Conservation (phyloP, 2,329 filamentous ascomycete genomes). For the Cladobotryum protrusum region DNA sequence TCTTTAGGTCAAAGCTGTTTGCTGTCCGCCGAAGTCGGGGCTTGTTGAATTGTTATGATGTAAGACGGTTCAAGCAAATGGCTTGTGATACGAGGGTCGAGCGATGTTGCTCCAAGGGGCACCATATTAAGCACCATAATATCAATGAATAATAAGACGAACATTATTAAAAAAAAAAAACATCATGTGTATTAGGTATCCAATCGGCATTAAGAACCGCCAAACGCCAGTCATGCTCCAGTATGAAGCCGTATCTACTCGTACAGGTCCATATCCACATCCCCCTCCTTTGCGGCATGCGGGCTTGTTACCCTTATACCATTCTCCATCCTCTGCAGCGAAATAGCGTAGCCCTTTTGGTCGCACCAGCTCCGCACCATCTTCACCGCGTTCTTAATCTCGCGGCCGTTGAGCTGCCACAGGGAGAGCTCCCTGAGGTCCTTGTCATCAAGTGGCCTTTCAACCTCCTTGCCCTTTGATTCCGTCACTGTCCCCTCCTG, state of each 20-base stretch:
- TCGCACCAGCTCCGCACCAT: slow-evolving; percentile 41
- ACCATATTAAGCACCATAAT: too few species aligned
- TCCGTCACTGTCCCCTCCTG: slow-evolving; percentile 5
- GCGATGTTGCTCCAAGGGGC: background rate
- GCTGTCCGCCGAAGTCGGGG: background rate
- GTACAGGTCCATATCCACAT: slow-evolving; percentile 23
- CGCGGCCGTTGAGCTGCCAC: slow-evolving; percentile 38
- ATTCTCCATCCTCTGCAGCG: slow-evolving; percentile 36
- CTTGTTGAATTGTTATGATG: background rate
- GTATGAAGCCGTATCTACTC: slow-evolving; percentile 12
- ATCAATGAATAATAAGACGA: too few species aligned
- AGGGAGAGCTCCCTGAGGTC: slow-evolving; percentile 33
- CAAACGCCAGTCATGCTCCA: background rate
- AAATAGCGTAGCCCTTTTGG: slow-evolving; percentile 37
- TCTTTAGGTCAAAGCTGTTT: background rate
- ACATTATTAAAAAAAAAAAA: too few species aligned
- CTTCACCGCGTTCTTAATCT: slow-evolving; percentile 43
- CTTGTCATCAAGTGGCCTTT: slow-evolving; percentile 23
- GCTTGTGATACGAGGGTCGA: background rate
- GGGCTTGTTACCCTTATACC: slow-evolving; percentile 41
- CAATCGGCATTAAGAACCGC: background rate
- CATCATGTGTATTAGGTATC: too few species aligned
- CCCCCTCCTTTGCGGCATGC: slow-evolving; percentile 30
- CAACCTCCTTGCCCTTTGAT: slow-evolving; percentile 5
- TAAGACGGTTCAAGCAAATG: background rate